A percentile compares a stretch with the other conserved stretches of the same genome.
Evolutionary conservation across 2,329 filamentous ascomycete genomes (phyloP).

Genomic region (Fusarium newnesense): DNA sequence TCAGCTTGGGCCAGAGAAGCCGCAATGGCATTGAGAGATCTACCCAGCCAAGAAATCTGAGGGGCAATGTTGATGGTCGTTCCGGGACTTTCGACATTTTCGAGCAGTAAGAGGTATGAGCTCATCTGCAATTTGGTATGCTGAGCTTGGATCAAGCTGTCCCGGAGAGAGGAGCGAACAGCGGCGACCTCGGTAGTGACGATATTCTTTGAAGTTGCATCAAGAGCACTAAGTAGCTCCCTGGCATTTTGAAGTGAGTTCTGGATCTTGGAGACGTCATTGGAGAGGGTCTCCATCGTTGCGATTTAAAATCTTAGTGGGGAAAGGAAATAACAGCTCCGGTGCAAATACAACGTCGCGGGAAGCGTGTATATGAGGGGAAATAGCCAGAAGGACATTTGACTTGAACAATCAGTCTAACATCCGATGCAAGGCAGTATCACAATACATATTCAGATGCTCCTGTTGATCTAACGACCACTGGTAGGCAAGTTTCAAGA

Average conservation of each 20-base stretch:
- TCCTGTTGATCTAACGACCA: background rate
- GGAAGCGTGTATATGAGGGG: background rate
- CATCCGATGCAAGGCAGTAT: background rate
- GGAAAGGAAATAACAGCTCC: background rate
- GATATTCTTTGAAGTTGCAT: background rate
- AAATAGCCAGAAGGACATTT: background rate
- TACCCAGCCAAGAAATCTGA: background rate
- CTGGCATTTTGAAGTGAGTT: background rate
- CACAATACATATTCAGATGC: background rate
- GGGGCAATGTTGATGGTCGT: background rate
- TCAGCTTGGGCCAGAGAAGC: background rate
- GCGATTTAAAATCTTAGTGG: background rate
- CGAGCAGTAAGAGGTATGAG: background rate
- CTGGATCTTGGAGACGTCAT: background rate
- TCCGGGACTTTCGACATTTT: background rate
- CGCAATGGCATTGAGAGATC: background rate
- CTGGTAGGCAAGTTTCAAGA: background rate
- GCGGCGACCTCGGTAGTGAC: background rate
- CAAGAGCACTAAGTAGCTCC: background rate
- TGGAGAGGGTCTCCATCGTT: background rate
- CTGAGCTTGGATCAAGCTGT: background rate
- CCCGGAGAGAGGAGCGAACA: background rate
- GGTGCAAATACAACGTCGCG: background rate
- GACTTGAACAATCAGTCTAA: background rate
- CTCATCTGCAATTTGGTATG: background rate